Base-by-base conservation (phyloP, 169 alveolate species). In the Eimeria sp. region DNA sequence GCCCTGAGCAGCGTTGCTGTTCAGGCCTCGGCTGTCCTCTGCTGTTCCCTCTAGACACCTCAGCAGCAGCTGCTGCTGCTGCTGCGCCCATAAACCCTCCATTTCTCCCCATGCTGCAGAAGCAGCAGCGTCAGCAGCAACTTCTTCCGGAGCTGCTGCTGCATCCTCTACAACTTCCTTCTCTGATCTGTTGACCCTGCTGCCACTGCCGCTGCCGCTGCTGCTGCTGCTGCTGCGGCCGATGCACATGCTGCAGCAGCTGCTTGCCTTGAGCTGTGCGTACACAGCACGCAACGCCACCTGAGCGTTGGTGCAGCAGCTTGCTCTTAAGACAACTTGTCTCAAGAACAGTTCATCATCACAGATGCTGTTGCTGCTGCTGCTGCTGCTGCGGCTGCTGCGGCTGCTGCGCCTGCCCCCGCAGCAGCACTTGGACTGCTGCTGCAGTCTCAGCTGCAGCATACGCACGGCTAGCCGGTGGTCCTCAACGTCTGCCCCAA, bases 361-460 rank as follows among this genome's bases (percentile, higher is more conserved):
- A 52, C 43, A 9, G 74, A 20, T 76, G 40, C 46, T 30, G 77
- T 18, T 30, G 77, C 20, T 52, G 88, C 18, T 52, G 90, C 23
- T 80, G 90, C 77, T 83, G 91, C 77, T 62, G 80, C 80, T n/a
- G 78, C 89, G 95, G 49, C 78, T 90, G 62, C 80, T 74, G 89
- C 95, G 95, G 95, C 95, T 76, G 43, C 52, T 90, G 66, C 95
- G 95, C 20, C 85, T 77, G 52, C 89, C 77, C 64, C 80, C 95
- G 27, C 87, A 76, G 95, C 78, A 54, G 95, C 89, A 76, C 95
- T 30, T 60, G 80, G 87, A 80, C 40, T 66, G 85, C 43, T 83
- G 90, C 95, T 58, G 80, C 82, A 82, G 77, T 72, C 37, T 85
- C 95, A 58, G 71, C 90, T 91, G 95, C 95, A 91, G 90, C 91